Percentiles rank a stretch among this genome's conserved stretches.
These are phyloP conservation scores for Fraxinus excelsior DNA, from an alignment of 257 asterid species.

Conservation along the genomic window DNA sequence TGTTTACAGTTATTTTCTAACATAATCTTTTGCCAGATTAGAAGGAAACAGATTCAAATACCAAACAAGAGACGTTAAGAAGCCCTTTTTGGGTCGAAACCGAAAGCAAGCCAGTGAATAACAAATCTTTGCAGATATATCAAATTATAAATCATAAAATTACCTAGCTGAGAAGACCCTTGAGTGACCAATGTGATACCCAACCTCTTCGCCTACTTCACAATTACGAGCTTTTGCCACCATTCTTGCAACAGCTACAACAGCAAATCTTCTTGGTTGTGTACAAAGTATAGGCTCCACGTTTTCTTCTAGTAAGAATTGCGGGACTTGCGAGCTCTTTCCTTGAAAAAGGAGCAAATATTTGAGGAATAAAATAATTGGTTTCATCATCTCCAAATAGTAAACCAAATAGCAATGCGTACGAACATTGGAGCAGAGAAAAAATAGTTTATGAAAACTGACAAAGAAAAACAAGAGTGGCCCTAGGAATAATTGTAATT, in stretches of 20 bases:
- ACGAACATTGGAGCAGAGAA: constrained; percentile 6
- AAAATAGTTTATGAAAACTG: background rate
- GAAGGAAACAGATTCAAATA: background rate
- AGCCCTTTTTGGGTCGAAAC: background rate
- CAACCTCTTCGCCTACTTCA: constrained; percentile 92
- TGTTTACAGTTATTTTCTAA: background rate
- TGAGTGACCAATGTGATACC: constrained; percentile 97
- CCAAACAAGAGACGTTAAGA: background rate
- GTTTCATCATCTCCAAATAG: constrained; percentile 1
- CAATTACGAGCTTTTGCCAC: constrained; percentile 85
- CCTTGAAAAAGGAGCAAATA: constrained; percentile 46
- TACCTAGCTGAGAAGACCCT: constrained; percentile 78
- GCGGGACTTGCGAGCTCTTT: constrained; percentile 97
- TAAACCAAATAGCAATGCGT: constrained; percentile 1
- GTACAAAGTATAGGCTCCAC: constrained; percentile 91
- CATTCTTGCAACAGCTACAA: constrained; percentile 94
- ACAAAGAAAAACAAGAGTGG: background rate
- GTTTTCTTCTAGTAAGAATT: constrained; percentile 74
- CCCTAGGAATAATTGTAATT: background rate
- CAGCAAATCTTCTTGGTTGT: constrained; percentile 98
- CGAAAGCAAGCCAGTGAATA: background rate
- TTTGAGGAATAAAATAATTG: constrained; percentile 20
- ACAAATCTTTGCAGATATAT: constrained; percentile 16
- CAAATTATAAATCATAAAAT: constrained; percentile 18
- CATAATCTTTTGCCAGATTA: background rate